Conservation (phyloP, 768 basidiomycete genomes). For the Hemileccinum impolitum region DNA sequence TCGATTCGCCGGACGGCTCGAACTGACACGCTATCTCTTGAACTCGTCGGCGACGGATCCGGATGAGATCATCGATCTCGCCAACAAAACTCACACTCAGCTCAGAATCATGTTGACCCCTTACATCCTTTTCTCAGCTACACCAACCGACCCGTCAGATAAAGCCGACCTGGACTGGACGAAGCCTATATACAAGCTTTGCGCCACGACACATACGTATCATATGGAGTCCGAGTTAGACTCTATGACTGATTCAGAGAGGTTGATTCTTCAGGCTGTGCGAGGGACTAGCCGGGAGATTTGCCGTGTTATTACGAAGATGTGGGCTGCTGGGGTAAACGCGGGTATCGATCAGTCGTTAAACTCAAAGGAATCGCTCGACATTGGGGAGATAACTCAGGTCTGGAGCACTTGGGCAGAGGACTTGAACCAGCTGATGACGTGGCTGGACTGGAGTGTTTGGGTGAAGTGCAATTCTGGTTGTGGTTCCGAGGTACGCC, state of each 20-base stretch:
- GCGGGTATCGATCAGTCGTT: constrained; percentile 4
- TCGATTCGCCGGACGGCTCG: constrained; percentile 42
- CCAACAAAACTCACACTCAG: constrained; percentile 12
- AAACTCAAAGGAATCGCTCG: not conserved
- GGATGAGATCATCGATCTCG: constrained; percentile 5
- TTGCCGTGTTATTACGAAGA: constrained; percentile 16
- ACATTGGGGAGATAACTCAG: not conserved
- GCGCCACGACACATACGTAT: constrained; percentile 9
- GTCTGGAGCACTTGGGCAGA: constrained; percentile 10
- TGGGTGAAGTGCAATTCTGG: constrained; percentile 21
- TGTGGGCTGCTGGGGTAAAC: constrained; percentile 18
- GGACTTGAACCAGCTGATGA: constrained; percentile 11
- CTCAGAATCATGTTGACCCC: constrained; percentile 18
- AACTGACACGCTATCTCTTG: constrained; percentile 37
- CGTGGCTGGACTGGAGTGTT: constrained; percentile 23
- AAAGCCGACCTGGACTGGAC: constrained; percentile 8
- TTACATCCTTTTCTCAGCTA: constrained; percentile 5
- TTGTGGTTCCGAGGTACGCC: constrained; percentile 12
- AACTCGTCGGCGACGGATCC: constrained; percentile 16
- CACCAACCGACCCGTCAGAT: not conserved
- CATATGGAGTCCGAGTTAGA: not conserved
- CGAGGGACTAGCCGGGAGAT: constrained; percentile 16
- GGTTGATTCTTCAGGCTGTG: constrained; percentile 6
- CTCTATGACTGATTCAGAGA: constrained; percentile 12
- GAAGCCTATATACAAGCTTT: constrained; percentile 4